These are phyloP conservation scores for Talaromyces funiculosus DNA, from an alignment of 2,329 filamentous ascomycete species.

Conservation along the genomic window DNA sequence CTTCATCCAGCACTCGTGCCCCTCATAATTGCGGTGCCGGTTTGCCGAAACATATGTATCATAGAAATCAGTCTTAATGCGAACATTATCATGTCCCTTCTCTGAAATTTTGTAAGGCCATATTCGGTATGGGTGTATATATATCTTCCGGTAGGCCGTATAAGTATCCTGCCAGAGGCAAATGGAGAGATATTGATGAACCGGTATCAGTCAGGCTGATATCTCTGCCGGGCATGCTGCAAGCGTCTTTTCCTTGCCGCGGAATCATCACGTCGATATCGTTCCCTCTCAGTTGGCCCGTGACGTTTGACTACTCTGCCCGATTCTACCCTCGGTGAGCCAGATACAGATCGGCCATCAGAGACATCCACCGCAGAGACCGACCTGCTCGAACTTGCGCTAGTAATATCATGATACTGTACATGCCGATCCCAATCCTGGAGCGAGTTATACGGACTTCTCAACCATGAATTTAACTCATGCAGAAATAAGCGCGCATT, in stretches of 20 bases:
- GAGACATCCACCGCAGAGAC: background rate
- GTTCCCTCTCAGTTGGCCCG: conserved; percentile 13
- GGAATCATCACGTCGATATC: conserved; percentile 16
- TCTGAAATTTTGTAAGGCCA: background rate
- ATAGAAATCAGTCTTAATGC: conserved; percentile 12
- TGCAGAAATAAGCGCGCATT: conserved; percentile 74
- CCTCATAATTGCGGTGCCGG: background rate
- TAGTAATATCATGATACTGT: conserved; percentile 53
- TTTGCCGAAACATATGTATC: conserved; percentile 9
- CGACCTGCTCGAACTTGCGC: background rate
- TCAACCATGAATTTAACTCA: conserved; percentile 74
- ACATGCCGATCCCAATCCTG: conserved; percentile 75
- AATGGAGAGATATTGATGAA: background rate
- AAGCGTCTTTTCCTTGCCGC: conserved; percentile 21
- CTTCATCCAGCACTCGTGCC: background rate
- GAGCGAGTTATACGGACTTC: conserved; percentile 68
- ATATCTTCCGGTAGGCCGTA: background rate
- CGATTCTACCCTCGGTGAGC: conserved; percentile 17
- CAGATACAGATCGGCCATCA: conserved; percentile 22
- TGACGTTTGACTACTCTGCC: conserved; percentile 25
- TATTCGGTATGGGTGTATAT: background rate
- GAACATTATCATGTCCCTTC: conserved; percentile 1
- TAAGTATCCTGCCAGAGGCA: background rate
- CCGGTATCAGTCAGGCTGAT: conserved; percentile 26
- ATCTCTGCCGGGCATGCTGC: conserved; percentile 28